A percentile compares a stretch with the other conserved stretches of the same genome.
Evolutionary conservation across 2,329 filamentous ascomycete species (phyloP).

Genomic region (Ilyonectria destructans): DNA sequence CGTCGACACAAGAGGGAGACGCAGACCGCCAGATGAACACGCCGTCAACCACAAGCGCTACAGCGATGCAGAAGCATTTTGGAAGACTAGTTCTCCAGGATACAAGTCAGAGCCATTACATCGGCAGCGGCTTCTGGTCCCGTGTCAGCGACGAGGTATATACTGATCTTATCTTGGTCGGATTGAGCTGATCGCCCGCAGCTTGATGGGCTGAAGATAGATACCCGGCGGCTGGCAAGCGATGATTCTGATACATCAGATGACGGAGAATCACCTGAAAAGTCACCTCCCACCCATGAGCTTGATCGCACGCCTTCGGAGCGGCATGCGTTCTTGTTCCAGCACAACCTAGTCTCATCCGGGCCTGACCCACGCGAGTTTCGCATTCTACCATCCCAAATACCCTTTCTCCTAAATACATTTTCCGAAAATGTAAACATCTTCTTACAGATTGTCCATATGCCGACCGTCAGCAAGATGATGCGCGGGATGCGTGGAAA

Average conservation of each 20-base stretch:
- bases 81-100: conserved; percentile 66
- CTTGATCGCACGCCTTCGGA: conserved; percentile 61
- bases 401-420: conserved; percentile 67
- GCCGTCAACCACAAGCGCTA: conserved; percentile 12
- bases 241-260: conserved; percentile 58
- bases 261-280: conserved; percentile 53
- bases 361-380: conserved; percentile 57
- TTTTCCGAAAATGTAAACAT: conserved; percentile 69
- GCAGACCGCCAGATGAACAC: conserved; percentile 29
- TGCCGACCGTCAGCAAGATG: conserved; percentile 58
- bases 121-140: conserved; percentile 71
- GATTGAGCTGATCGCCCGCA: conserved; percentile 37
- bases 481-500: conserved; percentile 55
- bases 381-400: conserved; percentile 69
- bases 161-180: not conserved
- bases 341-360: conserved; percentile 57
- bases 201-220: conserved; percentile 63
- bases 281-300: conserved; percentile 56
- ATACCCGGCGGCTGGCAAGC: conserved; percentile 53
- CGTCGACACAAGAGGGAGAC: conserved; percentile 43
- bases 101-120: conserved; percentile 61
- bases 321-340: conserved; percentile 68
- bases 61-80: conserved; percentile 58
- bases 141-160: conserved; percentile 70
- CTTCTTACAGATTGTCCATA: conserved; percentile 61